Base-by-base conservation (phyloP, 83 land plant genomes). In the Picea engelmannii region DNA sequence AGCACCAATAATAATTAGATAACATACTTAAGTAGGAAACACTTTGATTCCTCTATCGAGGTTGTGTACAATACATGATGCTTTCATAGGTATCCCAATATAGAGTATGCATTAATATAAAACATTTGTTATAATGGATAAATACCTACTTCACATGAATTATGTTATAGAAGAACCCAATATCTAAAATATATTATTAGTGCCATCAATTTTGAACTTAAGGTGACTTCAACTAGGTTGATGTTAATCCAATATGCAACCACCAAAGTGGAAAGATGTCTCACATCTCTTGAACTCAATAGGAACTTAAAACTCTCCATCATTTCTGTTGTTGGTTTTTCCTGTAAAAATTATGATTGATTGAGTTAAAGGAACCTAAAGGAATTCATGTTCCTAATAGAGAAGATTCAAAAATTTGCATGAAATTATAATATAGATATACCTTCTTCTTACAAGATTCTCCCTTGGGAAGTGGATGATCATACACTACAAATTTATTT, bases 241-340 rank as follows among this genome's bases (percentile, higher is more conserved):
- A 98, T 94, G 81, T 95, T 94, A 35, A 98, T 94, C 74, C 99
- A 99, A 90, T 94, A 98, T 44, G 99, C 99, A 85, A 98, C 99
- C 78, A 98, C 99, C 84, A 31, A 31, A 31, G 35, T 31, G 35
- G 35, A 31, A 75, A 98, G 95, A 86, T 98, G 94, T 70, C 99
- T 91, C 21, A 98, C 92, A 77, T 98, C 96, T 79, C 84, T 89
- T 76, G 99, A 96, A 69, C 85, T 89, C 61, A 93, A 79, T 73
- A 98, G 86, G 77, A 98, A 92, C 86, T 96, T 96, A 74, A 95
- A 83, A 87, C 99, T 94, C 83, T 98, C 99, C 74, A 86, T 85
- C 88, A 95, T 91, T 25, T 93, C 93, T 90, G 96, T 85, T 87
- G 91, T 96, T 6, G 92, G 93, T 83, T 98, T 98, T 24, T 89